These are phyloP conservation scores for Chaetomium sp. DNA, from an alignment of 2,329 filamentous ascomycete genomes.

Conservation along the genomic window DNA sequence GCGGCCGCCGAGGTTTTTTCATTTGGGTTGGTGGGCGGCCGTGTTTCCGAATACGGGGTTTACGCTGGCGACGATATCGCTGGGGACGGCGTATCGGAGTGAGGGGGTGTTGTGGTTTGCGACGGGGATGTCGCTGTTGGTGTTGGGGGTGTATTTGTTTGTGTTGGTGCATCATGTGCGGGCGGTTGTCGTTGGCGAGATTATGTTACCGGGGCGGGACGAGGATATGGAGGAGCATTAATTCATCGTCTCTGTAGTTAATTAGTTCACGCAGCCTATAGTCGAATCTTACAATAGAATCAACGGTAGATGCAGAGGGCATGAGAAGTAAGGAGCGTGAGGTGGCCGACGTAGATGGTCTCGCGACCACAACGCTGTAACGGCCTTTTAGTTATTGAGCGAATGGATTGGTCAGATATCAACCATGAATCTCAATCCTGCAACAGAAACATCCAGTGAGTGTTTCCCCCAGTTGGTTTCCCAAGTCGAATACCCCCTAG, in stretches of 20 bases:
- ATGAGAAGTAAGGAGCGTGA: no score
- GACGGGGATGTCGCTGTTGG: conserved; percentile 43
- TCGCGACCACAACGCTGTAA: no score
- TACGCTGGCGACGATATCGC: conserved; percentile 48
- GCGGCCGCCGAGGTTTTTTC: conserved; percentile 45
- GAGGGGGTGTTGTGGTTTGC: conserved; percentile 41
- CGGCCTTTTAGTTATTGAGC: no score
- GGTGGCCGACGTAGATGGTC: no score
- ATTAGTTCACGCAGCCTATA: no score
- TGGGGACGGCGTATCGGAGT: conserved; percentile 43
- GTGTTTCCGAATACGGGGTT: conserved; percentile 58
- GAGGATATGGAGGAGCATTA: conserved; percentile 46
- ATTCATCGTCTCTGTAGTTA: not conserved
- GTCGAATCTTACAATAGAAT: no score
- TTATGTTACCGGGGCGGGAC: conserved; percentile 49
- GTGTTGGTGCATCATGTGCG: conserved; percentile 40
- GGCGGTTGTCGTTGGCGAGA: conserved; percentile 46
- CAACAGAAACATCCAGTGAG: no score
- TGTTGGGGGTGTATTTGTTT: conserved; percentile 37
- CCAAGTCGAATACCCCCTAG: no score
- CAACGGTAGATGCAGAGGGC: no score
- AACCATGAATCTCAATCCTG: no score
- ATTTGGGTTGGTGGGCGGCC: conserved; percentile 59
- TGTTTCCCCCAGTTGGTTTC: no score
- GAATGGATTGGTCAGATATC: no score